Conservation (phyloP, 2,329 filamentous ascomycete genomes). For the Apiospora koreana region DNA sequence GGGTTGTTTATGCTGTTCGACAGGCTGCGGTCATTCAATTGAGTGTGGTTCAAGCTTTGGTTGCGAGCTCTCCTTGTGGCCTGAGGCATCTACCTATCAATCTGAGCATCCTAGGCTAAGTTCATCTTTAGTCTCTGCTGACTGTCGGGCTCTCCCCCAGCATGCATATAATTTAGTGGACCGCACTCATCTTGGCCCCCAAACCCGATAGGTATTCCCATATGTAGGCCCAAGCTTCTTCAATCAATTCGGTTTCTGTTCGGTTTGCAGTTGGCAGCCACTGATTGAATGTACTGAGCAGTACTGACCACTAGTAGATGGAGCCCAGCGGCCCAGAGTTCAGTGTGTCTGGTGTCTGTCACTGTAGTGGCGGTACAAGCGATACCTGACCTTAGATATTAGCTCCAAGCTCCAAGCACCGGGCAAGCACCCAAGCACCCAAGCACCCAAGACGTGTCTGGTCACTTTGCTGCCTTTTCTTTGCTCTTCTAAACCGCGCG, state of each 20-base stretch:
- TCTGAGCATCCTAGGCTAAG: no score
- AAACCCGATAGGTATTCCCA: no score
- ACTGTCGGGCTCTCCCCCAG: background rate
- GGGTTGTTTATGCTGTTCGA: slow-evolving; percentile 15
- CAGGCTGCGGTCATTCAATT: background rate
- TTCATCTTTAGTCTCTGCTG: no score
- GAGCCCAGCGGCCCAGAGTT: background rate
- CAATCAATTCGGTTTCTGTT: background rate
- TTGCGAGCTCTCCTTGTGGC: slow-evolving; percentile 4
- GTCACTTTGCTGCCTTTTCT: background rate
- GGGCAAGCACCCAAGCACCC: no score
- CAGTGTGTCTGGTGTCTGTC: no score
- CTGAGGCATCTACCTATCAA: background rate
- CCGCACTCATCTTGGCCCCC: background rate
- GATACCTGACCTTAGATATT: background rate
- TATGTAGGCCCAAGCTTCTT: no score
- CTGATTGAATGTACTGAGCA: background rate
- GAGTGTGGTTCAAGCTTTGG: slow-evolving; percentile 7
- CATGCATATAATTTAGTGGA: background rate
- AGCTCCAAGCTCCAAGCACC: no score
- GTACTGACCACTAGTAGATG: no score
- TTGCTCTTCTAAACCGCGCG: slow-evolving; percentile 1
- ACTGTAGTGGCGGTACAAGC: no score
- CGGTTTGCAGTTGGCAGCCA: no score
- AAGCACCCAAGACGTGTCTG: background rate